Conservation (phyloP, 805 yeast species). For the Metschnikowia lachancei region DNA sequence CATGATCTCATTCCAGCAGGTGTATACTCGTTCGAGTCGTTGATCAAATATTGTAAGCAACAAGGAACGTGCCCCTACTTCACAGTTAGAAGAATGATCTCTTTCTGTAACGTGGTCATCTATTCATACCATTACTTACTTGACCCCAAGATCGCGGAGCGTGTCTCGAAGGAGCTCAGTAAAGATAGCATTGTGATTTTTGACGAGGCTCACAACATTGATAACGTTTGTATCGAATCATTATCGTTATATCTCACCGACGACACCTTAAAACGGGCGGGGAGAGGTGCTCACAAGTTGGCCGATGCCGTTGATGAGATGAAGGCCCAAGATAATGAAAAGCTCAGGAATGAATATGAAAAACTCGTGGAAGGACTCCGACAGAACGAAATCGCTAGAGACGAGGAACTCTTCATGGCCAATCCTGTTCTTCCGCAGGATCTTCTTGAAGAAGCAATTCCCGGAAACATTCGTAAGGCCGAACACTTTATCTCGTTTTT, state of each 20-base stretch:
- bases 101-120: conserved; percentile 88
- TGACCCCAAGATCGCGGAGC: conserved; percentile 95
- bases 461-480: conserved; percentile 95
- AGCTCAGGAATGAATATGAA: conserved; percentile 86
- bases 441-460: conserved; percentile 85
- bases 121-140: conserved; percentile 94
- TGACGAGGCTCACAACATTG: conserved; percentile 98
- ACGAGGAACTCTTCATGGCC: conserved; percentile 70
- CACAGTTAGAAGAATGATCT: conserved; percentile 96
- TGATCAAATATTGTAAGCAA: conserved; percentile 71
- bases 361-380: conserved; percentile 86
- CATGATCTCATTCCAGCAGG: conserved; percentile 88
- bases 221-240: conserved; percentile 97
- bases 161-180: conserved; percentile 89
- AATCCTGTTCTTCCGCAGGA: conserved; percentile 87
- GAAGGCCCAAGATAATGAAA: conserved; percentile 76
- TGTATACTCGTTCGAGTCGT: conserved; percentile 87
- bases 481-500: conserved; percentile 94
- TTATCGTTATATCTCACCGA: conserved; percentile 88
- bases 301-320: conserved; percentile 82
- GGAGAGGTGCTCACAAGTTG: conserved; percentile 79
- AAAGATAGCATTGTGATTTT: conserved; percentile 92
- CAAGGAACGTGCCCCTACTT: conserved; percentile 92
- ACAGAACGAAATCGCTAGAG: conserved; percentile 65
- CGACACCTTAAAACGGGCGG: conserved; percentile 80